Percentiles rank a stretch among this genome's conserved stretches.
Conservation (phyloP, 192 early-diverging fungal genomes). For the Coemansia sp. region DNA sequence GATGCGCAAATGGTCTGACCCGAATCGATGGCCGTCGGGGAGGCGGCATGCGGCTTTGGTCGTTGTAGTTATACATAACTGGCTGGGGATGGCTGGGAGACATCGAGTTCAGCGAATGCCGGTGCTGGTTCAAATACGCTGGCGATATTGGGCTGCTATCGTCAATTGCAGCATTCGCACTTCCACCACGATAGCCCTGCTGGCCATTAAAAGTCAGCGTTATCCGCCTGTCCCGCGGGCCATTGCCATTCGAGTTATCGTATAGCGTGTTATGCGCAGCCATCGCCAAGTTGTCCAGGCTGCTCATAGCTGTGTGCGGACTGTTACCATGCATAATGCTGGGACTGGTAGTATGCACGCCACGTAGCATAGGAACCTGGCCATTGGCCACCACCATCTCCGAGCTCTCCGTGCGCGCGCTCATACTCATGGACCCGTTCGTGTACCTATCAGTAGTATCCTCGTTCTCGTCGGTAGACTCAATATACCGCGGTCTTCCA, state of each 20-base stretch:
- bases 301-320: constrained; percentile 4
- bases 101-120: constrained; percentile 1
- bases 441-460: not conserved
- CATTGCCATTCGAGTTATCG: not conserved
- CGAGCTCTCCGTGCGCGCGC: not conserved
- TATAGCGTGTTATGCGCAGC: not conserved
- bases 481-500: constrained; percentile 5
- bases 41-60: constrained; percentile 1
- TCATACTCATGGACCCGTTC: constrained; percentile 8
- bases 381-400: constrained; percentile 17
- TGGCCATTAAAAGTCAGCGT: constrained; percentile 9
- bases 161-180: not conserved
- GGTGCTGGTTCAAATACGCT: constrained; percentile 14
- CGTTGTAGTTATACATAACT: not conserved
- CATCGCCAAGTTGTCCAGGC: constrained; percentile 12
- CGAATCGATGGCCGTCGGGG: constrained; percentile 32
- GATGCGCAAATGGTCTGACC: constrained; percentile 20
- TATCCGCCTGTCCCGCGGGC: constrained; percentile 3
- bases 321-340: too few relatives aligned
- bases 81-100: not conserved
- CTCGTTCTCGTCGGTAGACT: constrained; percentile 14
- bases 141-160: constrained; percentile 5
- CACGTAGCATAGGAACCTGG: not conserved
- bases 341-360: not conserved
- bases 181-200: not conserved